Base-by-base conservation (phyloP, 2,329 filamentous ascomycete genomes). In the Penicillium corylophilum region DNA sequence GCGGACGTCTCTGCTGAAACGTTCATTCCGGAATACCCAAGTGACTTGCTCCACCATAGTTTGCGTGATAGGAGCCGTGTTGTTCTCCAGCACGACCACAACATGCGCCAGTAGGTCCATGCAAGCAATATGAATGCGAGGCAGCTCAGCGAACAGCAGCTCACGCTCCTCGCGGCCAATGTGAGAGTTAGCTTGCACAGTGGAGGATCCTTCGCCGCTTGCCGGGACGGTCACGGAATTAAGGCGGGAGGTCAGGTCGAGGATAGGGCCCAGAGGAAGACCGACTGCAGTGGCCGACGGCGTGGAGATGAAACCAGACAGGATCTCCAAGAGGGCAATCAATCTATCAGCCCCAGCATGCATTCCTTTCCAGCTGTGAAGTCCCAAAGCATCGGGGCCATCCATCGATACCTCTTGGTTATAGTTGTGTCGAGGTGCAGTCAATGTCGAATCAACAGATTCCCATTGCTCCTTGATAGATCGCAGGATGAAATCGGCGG, bases 381-480 rank as follows among this genome's bases (percentile, higher is more conserved):
- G 73, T 23, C 75, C 77, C 36, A 80, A 64, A 8, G 68, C 60
- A 53, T 79, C 74, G 10, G 68, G 50, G 7, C 71, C 72, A 7
- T 66, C 60, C 53, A 76, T 73, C 23, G 68, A 62, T 39, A 74
- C 63, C 39, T 66, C 62, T 16, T 65, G 61, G 45, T 64, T 67
- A 50, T 72, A 72, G 50, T 70, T 58, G 38, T 66, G 66, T 61
- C 74, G 55, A 58, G 58, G 73, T 54, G 58, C 67, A 46, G 47
- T 57, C 54, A 61, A 67, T 51, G 48, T 60, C n/a, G 70, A 81
- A 28, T 81, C 76, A 2, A 79, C 78, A 0, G 90, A 84, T 61
- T 92, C 84, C 88, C 90, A 94, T 36, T 89, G 87, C 68, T 96
- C 92, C 10, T 88, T 74, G 0, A 96, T 81, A 9, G 86, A 85